Evolutionary conservation across 257 asterid species (phyloP), one percentile per base, ranked within the genome.

Genomic region (Gardenia jasminoides): DNA sequence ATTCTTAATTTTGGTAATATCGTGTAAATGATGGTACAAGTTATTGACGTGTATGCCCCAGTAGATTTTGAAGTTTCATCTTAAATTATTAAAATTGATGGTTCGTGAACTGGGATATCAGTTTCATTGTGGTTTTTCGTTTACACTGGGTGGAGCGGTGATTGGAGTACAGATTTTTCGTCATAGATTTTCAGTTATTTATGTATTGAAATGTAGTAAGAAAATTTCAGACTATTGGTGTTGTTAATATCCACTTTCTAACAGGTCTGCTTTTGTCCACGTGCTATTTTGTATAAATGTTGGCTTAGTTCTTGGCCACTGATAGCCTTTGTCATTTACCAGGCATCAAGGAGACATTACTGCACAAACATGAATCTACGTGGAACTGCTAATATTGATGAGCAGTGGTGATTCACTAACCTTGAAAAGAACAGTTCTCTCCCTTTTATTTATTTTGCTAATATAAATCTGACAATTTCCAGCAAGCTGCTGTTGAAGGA

Each of bases 261-360:
- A 43, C 39, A 19, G 52, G 1, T 65, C 26, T 59, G 72, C 70
- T 61, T 28, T 28, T 5, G 77, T 52, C 65, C 19, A 77, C 2
- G 26, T 56, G 67, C 13, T 43, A 48, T 67, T 43, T 76, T 77
- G 24, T n/a, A 33, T 11, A 58, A 74, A 20, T 20, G 69, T 36
- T 33, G 6, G 20, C 66, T 59, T 24, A 5, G 15, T 59, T 4
- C 10, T 7, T 67, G 22, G 48, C 6, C 48, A 48, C 52, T 59
- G 33, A 22, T 26, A 3, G 33, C 22, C 74, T 26, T 69, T 78
- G 28, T 75, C 28, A 50, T 76, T 67, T 86, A 82, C 61, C 90
- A 96, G 99, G 99, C 96, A 72, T 96, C 99, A 79, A 87, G 98
- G 77, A 93, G 84, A 79, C 99, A 90, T 76, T 96, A 90, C 72